Conservation (phyloP, 176 grass and related monocot genomes). For the Pontederia paniculata region DNA sequence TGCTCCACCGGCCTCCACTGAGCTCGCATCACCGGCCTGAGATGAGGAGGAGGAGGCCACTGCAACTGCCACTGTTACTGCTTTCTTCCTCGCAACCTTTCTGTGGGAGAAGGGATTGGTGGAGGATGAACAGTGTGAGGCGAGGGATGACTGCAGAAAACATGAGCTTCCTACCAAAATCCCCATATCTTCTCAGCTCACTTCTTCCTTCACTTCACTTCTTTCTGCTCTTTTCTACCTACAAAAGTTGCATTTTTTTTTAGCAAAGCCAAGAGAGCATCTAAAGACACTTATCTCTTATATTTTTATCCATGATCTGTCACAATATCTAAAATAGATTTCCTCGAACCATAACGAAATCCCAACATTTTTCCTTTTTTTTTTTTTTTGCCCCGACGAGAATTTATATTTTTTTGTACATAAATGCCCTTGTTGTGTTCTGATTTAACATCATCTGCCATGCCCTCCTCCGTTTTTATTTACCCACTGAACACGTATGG, state of each 20-base stretch:
- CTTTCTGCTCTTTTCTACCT: neutral
- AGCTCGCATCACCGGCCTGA: neutral
- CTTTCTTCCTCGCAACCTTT: neutral
- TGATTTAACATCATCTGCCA: no score
- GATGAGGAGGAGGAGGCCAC: neutral
- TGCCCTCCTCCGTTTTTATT: no score
- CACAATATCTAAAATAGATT: no score
- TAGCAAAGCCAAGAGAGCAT: neutral
- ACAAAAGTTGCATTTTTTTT: neutral
- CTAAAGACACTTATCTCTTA: no score
- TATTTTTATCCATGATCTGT: no score
- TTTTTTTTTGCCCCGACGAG: no score
- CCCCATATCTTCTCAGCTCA: constrained; percentile 4
- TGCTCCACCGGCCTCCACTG: neutral
- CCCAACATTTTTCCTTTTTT: no score
- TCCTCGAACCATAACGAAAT: no score
- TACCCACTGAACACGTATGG: no score
- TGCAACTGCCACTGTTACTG: neutral
- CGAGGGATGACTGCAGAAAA: neutral
- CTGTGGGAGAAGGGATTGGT: neutral
- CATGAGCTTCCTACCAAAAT: constrained; percentile 3
- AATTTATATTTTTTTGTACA: no score
- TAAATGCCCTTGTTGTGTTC: no score
- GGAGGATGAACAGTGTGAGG: neutral
- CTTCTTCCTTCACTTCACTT: neutral